phyloP scores from a whole-genome alignment of 1,284 basidiomycete species.

The Malassezia yamatoensis region DNA sequence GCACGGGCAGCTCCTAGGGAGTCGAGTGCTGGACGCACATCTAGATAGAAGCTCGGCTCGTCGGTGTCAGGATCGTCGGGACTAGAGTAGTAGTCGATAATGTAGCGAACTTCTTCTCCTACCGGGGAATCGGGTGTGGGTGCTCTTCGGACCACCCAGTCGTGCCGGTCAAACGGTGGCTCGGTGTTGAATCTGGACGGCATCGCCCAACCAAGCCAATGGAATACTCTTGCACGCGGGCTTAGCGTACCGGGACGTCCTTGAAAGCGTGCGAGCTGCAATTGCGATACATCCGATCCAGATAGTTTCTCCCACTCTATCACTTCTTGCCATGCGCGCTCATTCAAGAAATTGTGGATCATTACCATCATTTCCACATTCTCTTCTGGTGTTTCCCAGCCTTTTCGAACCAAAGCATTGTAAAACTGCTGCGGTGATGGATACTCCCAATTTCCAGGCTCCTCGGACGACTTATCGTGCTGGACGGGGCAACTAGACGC shows the following conservation, averaged over 20 bases:
- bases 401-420: conserved; percentile 90
- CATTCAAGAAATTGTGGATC: conserved; percentile 96
- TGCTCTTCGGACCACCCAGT: conserved; percentile 77
- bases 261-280: conserved; percentile 69
- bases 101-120: conserved; percentile 41
- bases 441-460: conserved; percentile 70
- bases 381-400: conserved; percentile 94
- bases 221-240: conserved; percentile 72
- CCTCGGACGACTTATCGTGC: conserved; percentile 22
- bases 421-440: conserved; percentile 98
- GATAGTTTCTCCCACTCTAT: conserved; percentile 69
- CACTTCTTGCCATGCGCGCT: conserved; percentile 91
- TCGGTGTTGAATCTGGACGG: conserved; percentile 79
- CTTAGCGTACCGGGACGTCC: conserved; percentile 74
- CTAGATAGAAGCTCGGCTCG: conserved; percentile 38
- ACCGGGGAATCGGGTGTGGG: conserved; percentile 16
- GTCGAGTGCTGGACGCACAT: conserved; percentile 38
- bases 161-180: conserved; percentile 95
- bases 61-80: conserved; percentile 30
- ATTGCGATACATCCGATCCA: conserved; percentile 36
- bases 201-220: conserved; percentile 74
- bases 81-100: conserved; percentile 45
- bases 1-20: conserved; percentile 26
- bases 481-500: conserved; percentile 35
- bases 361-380: conserved; percentile 93